These are phyloP conservation scores for Chytridium lagenaria DNA, from an alignment of 371 early-diverging fungal genomes.

Conservation along the genomic window DNA sequence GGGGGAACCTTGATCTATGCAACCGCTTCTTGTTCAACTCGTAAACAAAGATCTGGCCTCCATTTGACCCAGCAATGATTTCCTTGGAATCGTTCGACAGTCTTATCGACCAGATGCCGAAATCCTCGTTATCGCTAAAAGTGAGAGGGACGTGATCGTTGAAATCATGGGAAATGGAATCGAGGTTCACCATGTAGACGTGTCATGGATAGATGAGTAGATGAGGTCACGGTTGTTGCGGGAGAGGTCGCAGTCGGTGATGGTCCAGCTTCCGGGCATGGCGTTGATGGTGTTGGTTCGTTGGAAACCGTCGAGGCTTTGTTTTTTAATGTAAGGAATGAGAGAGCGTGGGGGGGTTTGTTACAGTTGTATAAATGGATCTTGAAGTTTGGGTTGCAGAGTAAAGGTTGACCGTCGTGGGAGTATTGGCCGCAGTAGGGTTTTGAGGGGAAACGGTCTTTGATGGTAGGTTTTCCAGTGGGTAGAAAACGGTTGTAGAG, in stretches of 20 bases:
- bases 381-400: conserved; percentile 57
- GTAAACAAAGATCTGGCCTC: conserved; percentile 55
- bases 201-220: conserved; percentile 65
- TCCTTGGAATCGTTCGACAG: conserved; percentile 65
- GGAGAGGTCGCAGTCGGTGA: conserved; percentile 55
- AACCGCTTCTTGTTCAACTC: conserved; percentile 67
- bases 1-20: too few species aligned
- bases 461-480: conserved; percentile 42
- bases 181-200: conserved; percentile 51
- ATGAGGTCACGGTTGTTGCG: conserved; percentile 54
- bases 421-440: conserved; percentile 59
- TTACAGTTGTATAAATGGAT: conserved; percentile 58
- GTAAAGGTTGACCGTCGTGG: conserved; percentile 57
- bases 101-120: conserved; percentile 67
- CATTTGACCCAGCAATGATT: conserved; percentile 62
- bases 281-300: conserved; percentile 45
- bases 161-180: background rate
- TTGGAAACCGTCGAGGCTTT: conserved; percentile 29
- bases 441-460: conserved; percentile 36
- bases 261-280: conserved; percentile 60
- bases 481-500: conserved; percentile 33
- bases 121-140: conserved; percentile 10
- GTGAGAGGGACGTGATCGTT: background rate
- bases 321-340: background rate
- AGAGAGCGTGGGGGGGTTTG: background rate